Percentiles rank a stretch among this genome's conserved stretches.
These are phyloP conservation scores for Neopestalotiopsis sp. DNA, from an alignment of 2,329 filamentous ascomycete genomes.

Conservation along the genomic window DNA sequence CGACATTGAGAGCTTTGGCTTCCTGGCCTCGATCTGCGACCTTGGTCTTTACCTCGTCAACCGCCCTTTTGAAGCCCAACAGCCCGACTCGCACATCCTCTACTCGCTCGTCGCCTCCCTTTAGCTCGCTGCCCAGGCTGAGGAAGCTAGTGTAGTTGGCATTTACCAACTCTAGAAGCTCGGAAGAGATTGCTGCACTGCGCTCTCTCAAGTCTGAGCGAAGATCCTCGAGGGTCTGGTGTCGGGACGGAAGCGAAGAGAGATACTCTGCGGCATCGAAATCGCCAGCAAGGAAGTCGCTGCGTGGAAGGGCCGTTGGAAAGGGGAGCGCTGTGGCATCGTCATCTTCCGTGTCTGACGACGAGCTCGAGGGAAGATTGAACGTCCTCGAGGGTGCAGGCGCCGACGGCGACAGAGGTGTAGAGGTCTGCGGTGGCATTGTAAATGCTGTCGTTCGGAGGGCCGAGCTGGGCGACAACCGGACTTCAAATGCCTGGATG, in stretches of 20 bases:
- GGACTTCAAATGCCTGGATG: background rate
- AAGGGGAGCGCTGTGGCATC: slow-evolving; percentile 82
- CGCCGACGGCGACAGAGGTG: slow-evolving; percentile 34
- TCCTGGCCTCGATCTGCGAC: slow-evolving; percentile 70
- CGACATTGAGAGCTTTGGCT: slow-evolving; percentile 64
- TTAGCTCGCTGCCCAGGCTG: slow-evolving; percentile 78
- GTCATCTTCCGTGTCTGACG: slow-evolving; percentile 40
- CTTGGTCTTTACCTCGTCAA: slow-evolving; percentile 72
- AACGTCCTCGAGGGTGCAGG: slow-evolving; percentile 42
- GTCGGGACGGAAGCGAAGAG: slow-evolving; percentile 78
- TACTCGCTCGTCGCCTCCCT: slow-evolving; percentile 88
- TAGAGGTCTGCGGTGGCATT: slow-evolving; percentile 28
- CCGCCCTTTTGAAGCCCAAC: slow-evolving; percentile 81
- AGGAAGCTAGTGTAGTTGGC: slow-evolving; percentile 93
- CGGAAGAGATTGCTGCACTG: slow-evolving; percentile 78
- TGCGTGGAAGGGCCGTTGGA: slow-evolving; percentile 80
- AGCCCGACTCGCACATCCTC: slow-evolving; percentile 89
- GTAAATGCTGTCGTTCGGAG: background rate
- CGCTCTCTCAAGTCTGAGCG: slow-evolving; percentile 84
- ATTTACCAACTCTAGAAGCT: slow-evolving; percentile 94
- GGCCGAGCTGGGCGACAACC: background rate
- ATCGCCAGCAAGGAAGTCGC: slow-evolving; percentile 76
- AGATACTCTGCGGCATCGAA: slow-evolving; percentile 87
- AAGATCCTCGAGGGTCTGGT: slow-evolving; percentile 95
- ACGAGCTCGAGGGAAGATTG: slow-evolving; percentile 44